phyloP scores from a whole-genome alignment of 306 rosid species.

The Echinosophora koreensis region DNA sequence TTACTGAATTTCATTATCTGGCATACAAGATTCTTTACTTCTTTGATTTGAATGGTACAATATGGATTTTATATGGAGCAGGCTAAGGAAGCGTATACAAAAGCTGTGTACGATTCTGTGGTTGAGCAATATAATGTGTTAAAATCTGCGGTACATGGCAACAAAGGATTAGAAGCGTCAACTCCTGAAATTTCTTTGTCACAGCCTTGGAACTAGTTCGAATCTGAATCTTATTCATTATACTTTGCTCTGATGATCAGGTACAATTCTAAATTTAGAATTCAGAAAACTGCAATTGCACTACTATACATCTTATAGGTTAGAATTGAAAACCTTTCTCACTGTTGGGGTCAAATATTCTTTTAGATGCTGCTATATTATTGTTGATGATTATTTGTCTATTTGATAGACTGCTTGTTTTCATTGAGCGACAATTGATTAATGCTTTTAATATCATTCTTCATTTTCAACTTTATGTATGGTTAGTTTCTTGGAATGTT shows the following conservation, averaged over 20 bases:
- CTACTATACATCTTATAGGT: conserved; percentile 18
- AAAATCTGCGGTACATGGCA: conserved; percentile 73
- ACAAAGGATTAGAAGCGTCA: conserved; percentile 75
- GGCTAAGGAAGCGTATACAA: conserved; percentile 78
- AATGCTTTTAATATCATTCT: conserved; percentile 31
- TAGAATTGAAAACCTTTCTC: conserved; percentile 30
- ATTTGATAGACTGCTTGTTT: conserved; percentile 9
- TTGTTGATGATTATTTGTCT: conserved; percentile 34
- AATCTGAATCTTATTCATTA: conserved; percentile 35
- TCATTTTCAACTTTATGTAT: conserved; percentile 30
- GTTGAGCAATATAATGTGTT: conserved; percentile 82
- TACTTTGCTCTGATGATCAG: conserved; percentile 53
- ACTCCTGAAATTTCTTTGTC: conserved; percentile 72
- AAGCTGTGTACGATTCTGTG: conserved; percentile 67
- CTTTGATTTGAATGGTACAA: conserved; percentile 33
- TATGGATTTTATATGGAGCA: conserved; percentile 54
- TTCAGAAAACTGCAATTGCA: conserved; percentile 29
- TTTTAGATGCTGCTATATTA: background rate
- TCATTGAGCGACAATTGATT: conserved; percentile 29
- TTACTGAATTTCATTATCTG: conserved; percentile 4
- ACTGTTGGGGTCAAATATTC: background rate
- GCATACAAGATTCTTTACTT: conserved; percentile 26
- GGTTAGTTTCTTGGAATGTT: conserved; percentile 13
- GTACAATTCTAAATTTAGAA: conserved; percentile 46
- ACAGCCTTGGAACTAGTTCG: conserved; percentile 84